Evolutionary conservation across 352 stramenopile species (phyloP).

Genomic region (Phytophthora pini): DNA sequence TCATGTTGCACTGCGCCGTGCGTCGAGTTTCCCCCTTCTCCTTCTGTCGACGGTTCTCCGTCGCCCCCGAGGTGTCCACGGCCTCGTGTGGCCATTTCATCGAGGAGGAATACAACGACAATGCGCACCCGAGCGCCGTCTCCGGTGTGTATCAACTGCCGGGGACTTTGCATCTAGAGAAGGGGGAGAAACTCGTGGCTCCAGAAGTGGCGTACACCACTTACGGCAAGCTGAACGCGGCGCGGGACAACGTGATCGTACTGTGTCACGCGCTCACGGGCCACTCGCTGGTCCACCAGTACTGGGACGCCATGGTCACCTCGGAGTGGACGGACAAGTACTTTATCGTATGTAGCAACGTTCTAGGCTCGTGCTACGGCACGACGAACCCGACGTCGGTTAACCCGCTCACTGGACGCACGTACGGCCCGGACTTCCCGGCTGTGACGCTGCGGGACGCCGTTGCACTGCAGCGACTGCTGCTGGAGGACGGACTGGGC

Average conservation of each 20-base stretch:
- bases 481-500: constrained; percentile 91
- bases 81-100: constrained; percentile 24
- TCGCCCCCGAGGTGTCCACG: constrained; percentile 20
- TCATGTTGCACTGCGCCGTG: constrained; percentile 35
- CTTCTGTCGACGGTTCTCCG: constrained; percentile 20
- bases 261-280: constrained; percentile 96
- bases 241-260: constrained; percentile 92
- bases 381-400: constrained; percentile 87
- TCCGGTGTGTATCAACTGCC: constrained; percentile 55
- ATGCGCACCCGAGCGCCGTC: constrained; percentile 48
- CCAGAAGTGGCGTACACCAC: constrained; percentile 94
- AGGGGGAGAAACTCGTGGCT: constrained; percentile 62
- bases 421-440: constrained; percentile 92
- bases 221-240: constrained; percentile 91
- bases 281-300: constrained; percentile 93
- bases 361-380: constrained; percentile 96
- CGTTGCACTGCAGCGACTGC: constrained; percentile 88
- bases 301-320: constrained; percentile 94
- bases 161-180: constrained; percentile 63
- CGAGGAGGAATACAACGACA: constrained; percentile 72
- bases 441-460: constrained; percentile 94
- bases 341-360: constrained; percentile 97
- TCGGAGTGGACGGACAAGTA: constrained; percentile 96
- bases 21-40: constrained; percentile 12
- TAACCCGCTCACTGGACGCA: constrained; percentile 67